These are phyloP conservation scores for Zalerion maritima DNA, from an alignment of 495 filamentous ascomycete genomes.

Conservation along the genomic window DNA sequence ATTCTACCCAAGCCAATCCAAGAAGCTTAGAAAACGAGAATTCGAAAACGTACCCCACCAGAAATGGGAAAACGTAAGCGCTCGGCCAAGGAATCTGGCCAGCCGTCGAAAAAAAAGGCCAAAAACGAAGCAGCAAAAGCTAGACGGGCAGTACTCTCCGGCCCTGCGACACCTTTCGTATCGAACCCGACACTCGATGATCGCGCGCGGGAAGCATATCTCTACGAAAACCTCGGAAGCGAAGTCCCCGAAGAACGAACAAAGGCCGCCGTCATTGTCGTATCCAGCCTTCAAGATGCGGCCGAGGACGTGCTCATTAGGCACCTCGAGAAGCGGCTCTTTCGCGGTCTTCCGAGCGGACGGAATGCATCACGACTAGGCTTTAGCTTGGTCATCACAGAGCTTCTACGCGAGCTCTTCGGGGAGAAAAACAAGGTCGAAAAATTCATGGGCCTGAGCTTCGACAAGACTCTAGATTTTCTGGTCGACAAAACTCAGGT, in stretches of 20 bases:
- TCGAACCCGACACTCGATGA: constrained; percentile 23
- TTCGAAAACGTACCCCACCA: no score
- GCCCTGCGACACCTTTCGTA: no score
- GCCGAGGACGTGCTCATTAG: constrained; percentile 31
- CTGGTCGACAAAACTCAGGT: constrained; percentile 53
- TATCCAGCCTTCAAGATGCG: constrained; percentile 27
- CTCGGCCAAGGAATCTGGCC: no score
- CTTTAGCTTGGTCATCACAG: constrained; percentile 81
- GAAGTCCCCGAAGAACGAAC: constrained; percentile 35
- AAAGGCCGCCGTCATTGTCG: constrained; percentile 32
- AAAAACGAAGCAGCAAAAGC: no score
- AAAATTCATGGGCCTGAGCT: constrained; percentile 34
- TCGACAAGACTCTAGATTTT: constrained; percentile 44
- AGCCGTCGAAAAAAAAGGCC: no score
- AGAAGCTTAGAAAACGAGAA: no score
- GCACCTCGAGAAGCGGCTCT: constrained; percentile 49
- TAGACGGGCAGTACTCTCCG: no score
- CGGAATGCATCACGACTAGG: constrained; percentile 79
- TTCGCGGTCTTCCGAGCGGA: constrained; percentile 79
- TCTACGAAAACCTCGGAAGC: constrained; percentile 38
- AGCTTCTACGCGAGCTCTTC: constrained; percentile 55
- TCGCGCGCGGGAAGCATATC: constrained; percentile 29
- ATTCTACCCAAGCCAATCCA: no score
- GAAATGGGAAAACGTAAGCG: no score
- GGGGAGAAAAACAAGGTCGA: constrained; percentile 24